Evolutionary conservation across 306 rosid genomes (phyloP).

Genomic region (Malus sylvestris): DNA sequence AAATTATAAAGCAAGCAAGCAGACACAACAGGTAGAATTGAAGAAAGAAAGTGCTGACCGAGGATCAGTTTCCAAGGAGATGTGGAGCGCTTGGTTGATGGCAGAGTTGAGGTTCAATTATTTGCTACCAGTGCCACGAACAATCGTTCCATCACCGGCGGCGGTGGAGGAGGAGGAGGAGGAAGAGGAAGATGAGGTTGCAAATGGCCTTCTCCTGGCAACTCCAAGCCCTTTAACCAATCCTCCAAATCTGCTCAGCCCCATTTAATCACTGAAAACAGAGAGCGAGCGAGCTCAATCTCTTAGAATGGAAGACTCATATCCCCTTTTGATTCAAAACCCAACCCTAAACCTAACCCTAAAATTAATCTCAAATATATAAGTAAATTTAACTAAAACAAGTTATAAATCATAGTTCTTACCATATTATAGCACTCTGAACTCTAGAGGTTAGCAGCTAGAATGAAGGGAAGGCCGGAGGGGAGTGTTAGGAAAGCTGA

Average conservation of each 20-base stretch:
- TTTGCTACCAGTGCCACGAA: constrained; percentile 26
- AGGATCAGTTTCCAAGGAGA: constrained; percentile 82
- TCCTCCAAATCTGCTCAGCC: neutral
- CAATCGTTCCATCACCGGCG: constrained; percentile 18
- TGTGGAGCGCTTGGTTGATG: constrained; percentile 88
- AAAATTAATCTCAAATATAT: no score
- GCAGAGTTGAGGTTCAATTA: constrained; percentile 87
- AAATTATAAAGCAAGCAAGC: neutral
- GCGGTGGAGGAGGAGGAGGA: neutral
- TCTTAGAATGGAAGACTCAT: neutral
- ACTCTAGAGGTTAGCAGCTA: no score
- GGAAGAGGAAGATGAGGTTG: constrained; percentile 17
- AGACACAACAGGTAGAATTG: neutral
- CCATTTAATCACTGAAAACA: neutral
- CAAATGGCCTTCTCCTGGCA: constrained; percentile 19
- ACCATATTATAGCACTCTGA: no score
- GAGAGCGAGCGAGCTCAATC: neutral
- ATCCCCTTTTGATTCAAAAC: no score
- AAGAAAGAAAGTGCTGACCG: constrained; percentile 38
- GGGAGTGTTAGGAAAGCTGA: no score
- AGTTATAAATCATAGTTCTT: no score
- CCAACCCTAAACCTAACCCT: no score
- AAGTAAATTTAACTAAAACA: no score
- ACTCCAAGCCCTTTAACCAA: neutral
- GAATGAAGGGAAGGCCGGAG: no score